Evolutionary conservation across 352 stramenopile genomes (phyloP).

Genomic region (Aphanomyces euteiches): DNA sequence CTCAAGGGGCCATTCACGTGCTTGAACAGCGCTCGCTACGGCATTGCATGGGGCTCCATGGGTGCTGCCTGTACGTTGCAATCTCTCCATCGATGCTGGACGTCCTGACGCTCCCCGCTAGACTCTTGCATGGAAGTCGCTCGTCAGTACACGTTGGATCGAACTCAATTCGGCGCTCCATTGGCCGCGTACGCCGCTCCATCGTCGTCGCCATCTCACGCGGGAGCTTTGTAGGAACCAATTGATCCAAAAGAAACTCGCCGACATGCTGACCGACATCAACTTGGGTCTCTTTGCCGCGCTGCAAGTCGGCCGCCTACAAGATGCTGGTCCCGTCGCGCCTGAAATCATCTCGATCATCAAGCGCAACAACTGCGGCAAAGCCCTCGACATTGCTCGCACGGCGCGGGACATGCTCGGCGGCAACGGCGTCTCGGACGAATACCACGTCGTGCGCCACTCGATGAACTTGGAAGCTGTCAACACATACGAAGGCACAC

Average conservation of each 20-base stretch:
- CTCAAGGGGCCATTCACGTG: constrained; percentile 96
- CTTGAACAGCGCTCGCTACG: constrained; percentile 96
- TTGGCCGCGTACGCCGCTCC: constrained; percentile 80
- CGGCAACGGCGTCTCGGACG: constrained; percentile 97
- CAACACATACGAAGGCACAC: constrained; percentile 99
- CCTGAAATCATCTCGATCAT: constrained; percentile 94
- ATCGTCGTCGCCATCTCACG: not conserved
- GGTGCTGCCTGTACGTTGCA: constrained; percentile 66
- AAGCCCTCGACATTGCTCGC: constrained; percentile 92
- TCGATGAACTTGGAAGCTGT: constrained; percentile 97
- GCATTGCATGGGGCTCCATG: constrained; percentile 96
- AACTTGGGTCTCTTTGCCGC: constrained; percentile 89
- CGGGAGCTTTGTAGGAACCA: constrained; percentile 83
- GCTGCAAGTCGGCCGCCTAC: constrained; percentile 87
- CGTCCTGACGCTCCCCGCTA: constrained; percentile 31
- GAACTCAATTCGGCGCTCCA: constrained; percentile 94
- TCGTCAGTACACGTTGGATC: constrained; percentile 93
- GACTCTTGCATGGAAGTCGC: constrained; percentile 91
- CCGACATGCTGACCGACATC: constrained; percentile 97
- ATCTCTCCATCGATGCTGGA: too few species aligned
- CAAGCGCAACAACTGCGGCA: constrained; percentile 95
- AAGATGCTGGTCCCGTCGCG: constrained; percentile 73
- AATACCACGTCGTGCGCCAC: constrained; percentile 98
- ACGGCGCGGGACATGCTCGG: constrained; percentile 95
- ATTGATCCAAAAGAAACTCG: constrained; percentile 97